Evolutionary conservation across 345 rosid genomes (phyloP).

Genomic region (Durio zibethinus): DNA sequence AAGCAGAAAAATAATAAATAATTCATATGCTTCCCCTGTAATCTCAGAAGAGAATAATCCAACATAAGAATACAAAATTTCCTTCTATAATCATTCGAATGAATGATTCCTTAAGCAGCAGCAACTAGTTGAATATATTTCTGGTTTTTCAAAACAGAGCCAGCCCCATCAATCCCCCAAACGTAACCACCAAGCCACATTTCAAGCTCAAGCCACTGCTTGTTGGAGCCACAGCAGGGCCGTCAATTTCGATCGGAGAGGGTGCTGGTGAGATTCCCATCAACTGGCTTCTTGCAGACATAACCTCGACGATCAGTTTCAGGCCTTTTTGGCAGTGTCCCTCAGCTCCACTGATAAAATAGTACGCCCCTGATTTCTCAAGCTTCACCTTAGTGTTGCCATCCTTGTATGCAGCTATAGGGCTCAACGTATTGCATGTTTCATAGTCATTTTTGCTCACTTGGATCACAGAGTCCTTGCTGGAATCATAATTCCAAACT

Average conservation of each 20-base stretch:
- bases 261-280: not conserved
- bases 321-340: not conserved
- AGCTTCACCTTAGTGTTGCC: constrained; percentile 35
- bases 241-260: not conserved
- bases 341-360: not conserved
- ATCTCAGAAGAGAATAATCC: not conserved
- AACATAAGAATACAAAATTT: not conserved
- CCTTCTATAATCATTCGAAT: not conserved
- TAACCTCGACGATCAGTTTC: not conserved
- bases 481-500: not conserved
- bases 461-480: not conserved
- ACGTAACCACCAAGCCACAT: not conserved
- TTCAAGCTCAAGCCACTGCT: not conserved
- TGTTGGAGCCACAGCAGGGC: not conserved
- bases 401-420: not conserved
- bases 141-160: not conserved
- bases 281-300: not conserved
- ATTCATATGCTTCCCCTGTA: not conserved
- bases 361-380: not conserved
- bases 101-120: not conserved
- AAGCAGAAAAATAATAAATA: no score
- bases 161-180: not conserved
- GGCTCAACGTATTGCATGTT: not conserved
- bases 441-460: not conserved
- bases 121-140: not conserved